Base-by-base conservation (phyloP, 1,284 basidiomycete species). In the Apiotrichum akiyoshidainum region DNA sequence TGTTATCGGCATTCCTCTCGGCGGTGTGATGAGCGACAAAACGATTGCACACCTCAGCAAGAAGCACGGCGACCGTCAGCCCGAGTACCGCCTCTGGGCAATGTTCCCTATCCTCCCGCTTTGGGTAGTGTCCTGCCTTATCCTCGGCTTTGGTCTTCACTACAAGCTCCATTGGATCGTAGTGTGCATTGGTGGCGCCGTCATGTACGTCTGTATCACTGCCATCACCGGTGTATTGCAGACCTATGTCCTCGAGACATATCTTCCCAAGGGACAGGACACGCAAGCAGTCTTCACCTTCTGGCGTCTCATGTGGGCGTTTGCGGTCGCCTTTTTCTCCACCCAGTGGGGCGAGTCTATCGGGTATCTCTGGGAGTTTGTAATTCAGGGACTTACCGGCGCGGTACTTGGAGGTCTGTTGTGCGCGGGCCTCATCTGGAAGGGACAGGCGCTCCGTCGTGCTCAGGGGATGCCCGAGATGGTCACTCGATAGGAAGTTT, bases 241-340 rank as follows among this genome's bases (percentile, higher is more conserved):
- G 42, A 67, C 62, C 45, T 77, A 77, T 62, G 73, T 75, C 34
- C 64, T 76, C 53, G 77, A 78, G 59, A 63, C 59, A 35, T 74
- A 73, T 63, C 46, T 77, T 49, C 46, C 60, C n/a, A 55, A 66
- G 39, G 65, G 68, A 0, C 71, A 72, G 57, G 71, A 74, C 57
- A 71, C 70, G 14, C 70, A 74, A 48, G 73, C 73, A 22, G 70
- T 73, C 33, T 78, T 76, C 65, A 71, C 70, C 58, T 75, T 78
- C 65, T 73, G 74, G 70, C 75, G 75, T 65, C 69, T 68, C 54
- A 68, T 71, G 21, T 72, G 74, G 65, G 73, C 72, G 22, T 78
- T 77, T 46, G 68, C 67, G 0, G 68, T 73, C 26, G 66, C 74
- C 14, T 77, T 74, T 64, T 77, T 73, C 55, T 68, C 71, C 6